Evolutionary conservation across 208 protist species (phyloP).

Genomic region (Acanthamoeba rhysodes): DNA sequence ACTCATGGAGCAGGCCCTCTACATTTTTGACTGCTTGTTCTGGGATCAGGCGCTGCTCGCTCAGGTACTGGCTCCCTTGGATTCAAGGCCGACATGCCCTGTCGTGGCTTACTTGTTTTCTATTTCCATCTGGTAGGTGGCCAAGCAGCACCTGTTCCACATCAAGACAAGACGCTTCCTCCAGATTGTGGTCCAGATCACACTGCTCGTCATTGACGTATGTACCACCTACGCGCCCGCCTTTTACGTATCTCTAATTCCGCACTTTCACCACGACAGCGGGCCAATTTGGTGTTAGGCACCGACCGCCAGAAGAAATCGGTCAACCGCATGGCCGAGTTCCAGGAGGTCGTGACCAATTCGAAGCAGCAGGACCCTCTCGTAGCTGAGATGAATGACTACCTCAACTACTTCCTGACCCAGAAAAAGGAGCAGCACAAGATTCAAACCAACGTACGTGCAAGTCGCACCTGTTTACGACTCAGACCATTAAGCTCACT

Average conservation of each 20-base stretch:
- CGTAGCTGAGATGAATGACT: conserved; percentile 11
- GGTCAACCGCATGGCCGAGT: conserved; percentile 42
- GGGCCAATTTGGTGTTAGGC: conserved; percentile 44
- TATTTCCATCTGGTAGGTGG: neutral
- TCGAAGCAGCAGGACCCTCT: conserved; percentile 47
- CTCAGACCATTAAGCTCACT: neutral
- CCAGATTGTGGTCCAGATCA: conserved; percentile 18
- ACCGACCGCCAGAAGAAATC: conserved; percentile 69
- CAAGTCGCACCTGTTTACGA: neutral
- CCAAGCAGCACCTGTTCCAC: conserved; percentile 41
- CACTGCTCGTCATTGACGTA: conserved; percentile 64
- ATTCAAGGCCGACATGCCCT: neutral
- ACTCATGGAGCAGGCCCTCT: conserved; percentile 46
- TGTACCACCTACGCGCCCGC: neutral
- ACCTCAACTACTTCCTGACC: conserved; percentile 28
- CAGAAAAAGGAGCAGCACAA: conserved; percentile 67
- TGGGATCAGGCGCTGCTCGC: conserved; percentile 5
- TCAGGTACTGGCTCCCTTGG: neutral
- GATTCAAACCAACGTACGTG: conserved; percentile 58
- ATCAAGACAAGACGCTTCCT: conserved; percentile 62
- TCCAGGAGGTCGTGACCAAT: conserved; percentile 33
- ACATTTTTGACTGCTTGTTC: conserved; percentile 58
- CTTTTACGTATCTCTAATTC: neutral
- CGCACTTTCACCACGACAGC: neutral
- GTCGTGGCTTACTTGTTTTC: neutral